phyloP scores from a whole-genome alignment of 495 filamentous ascomycete species.

The Penicillium fimorum region DNA sequence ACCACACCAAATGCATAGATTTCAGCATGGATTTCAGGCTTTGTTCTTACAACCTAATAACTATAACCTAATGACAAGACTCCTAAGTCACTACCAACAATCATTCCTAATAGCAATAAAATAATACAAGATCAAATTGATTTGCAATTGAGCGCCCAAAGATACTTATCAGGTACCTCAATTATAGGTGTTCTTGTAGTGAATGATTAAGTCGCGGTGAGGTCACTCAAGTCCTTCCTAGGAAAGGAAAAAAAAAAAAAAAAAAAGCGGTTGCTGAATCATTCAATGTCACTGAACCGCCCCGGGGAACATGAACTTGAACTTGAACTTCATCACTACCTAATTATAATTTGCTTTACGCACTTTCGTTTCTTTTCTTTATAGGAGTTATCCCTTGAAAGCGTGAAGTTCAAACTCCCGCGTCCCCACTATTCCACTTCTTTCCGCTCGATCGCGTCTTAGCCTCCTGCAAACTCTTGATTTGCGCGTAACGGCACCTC shows the following conservation, averaged over 20 bases:
- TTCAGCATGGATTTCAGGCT: not conserved
- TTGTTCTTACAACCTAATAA: not conserved
- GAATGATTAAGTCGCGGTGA: conserved; percentile 1
- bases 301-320: conserved; percentile 1
- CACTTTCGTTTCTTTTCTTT: not conserved
- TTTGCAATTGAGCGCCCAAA: not conserved
- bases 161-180: conserved; percentile 6
- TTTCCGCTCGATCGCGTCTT: conserved; percentile 18
- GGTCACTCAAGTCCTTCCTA: not conserved
- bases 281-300: conserved; percentile 1
- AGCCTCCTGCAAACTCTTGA: conserved; percentile 15
- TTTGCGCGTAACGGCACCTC: conserved; percentile 1
- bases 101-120: not conserved
- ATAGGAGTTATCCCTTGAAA: conserved; percentile 9
- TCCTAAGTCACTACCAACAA: not conserved
- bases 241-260: conserved; percentile 1
- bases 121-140: not conserved
- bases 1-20: no score
- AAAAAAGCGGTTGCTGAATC: conserved; percentile 2
- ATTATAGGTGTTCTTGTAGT: not conserved
- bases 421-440: conserved; percentile 15
- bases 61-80: not conserved
- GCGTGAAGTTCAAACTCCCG: conserved; percentile 4
- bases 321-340: not conserved
- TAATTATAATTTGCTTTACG: not conserved